Evolutionary conservation across 306 rosid genomes (phyloP), one percentile per base, ranked within the genome.

Genomic region (Benincasa hispida): DNA sequence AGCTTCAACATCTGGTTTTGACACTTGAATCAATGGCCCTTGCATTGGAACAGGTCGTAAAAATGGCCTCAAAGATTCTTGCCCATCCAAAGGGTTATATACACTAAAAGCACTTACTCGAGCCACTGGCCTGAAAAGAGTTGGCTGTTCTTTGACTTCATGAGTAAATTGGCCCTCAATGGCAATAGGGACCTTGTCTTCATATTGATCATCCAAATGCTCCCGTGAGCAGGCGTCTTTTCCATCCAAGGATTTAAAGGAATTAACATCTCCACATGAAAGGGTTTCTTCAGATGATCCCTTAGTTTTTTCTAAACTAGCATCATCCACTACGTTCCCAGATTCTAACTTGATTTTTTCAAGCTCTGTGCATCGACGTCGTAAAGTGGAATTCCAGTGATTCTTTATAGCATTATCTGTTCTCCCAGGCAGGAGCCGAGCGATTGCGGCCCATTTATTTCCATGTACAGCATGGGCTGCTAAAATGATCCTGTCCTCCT

Each of bases 381-480:
- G 86, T 81, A 93, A 80, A 48, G 95, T 93, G 68, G 98, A 91
- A 82, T 93, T 93, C 98, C 98, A 93, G 68, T 93, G 98, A 74
- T 93, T 93, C 83, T 93, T 93, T 63, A 93, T 93, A 70, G 98
- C 91, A 77, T 90, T 93, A 75, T 93, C 98, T 8, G 96, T 93
- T 88, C 98, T 87, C 65, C 98, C 98, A 9, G 89, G 89, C 69
- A 93, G 82, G 82, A 89, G 91, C 85, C 87, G 81, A 18, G 98
- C 94, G 21, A 93, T 93, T 37, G 89, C 95, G 72, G 96, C 96
- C 98, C 98, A 93, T 81, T 89, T 93, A 85, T 92, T 92, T 50
- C 98, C 98, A 59, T 90, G 96, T 72, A 92, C 55, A 76, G 89
- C 89, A 82, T 94, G 99, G 76, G 99, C 97, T 79, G 91, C 84